Evolutionary conservation across 129 eudicot species (phyloP), one percentile per base, ranked within the genome.

Genomic region (Escallonia rubra): DNA sequence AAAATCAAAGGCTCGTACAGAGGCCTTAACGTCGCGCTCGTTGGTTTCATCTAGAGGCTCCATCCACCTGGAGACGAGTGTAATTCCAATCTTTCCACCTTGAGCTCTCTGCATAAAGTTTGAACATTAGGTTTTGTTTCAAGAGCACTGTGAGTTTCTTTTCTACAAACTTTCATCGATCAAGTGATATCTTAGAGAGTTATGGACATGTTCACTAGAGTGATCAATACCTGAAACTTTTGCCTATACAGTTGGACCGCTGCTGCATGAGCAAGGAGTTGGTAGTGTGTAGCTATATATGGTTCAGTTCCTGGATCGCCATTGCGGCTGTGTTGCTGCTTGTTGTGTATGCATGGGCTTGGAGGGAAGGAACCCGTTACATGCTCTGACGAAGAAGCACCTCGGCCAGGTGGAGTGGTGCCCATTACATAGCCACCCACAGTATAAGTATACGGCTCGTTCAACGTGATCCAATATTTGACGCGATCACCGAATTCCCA

Each of bases 401-500:
- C 66, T 51, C 75, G 80, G 9, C 70, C 81, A 2, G 81, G 81
- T 4, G 81, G 58, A 55, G 65, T 49, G 6, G 2, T n/a, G 15
- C 81, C 71, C 1, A 8, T 3, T 40, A 72, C 76, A 65, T 70
- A 70, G 14, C 76, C 76, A 34, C 15, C 43, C 10, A 14, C 10
- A 44, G 55, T 66, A 48, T 49, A 72, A 7, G 52, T 64, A 40
- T 57, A 59, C 16, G 74, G 78, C 23, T 78, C 82, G 38, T 78
- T 78, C 43, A 78, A 10, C 2, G 82, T 78, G 52, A 61, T 62
- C 82, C 82, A 78, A 39, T 78, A 13, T 69, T 78, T 78, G 6
- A 78, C 82, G 4, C 82, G 68, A 16, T 78, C 78, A 6, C 78
- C 78, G 41, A 66, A n/a, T n/a, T n/a, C n/a, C n/a, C n/a, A n/a